Conservation (phyloP, 108 stramenopile genomes). For the Asterionellopsis glacialis region DNA sequence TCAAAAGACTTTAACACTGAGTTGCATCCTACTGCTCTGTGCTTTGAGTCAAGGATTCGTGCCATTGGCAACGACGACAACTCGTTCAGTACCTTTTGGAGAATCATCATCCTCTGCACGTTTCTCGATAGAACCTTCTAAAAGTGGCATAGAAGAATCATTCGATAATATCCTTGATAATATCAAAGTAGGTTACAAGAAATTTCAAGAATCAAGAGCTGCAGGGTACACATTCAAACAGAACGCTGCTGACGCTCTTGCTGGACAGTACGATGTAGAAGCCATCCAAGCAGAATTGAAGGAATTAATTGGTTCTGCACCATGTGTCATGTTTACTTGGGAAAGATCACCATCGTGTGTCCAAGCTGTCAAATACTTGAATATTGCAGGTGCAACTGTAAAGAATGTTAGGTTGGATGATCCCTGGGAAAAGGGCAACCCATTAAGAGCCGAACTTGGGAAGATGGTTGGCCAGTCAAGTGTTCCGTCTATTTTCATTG, state of each 20-base stretch:
- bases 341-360: slow-evolving; percentile 59
- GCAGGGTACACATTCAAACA: slow-evolving; percentile 53
- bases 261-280: slow-evolving; percentile 53
- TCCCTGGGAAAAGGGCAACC: slow-evolving; percentile 65
- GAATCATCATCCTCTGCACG: not conserved
- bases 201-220: slow-evolving; percentile 2
- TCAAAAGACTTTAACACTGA: too few relatives aligned
- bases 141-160: not conserved
- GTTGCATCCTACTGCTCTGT: too few relatives aligned
- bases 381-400: slow-evolving; percentile 20
- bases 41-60: too few relatives aligned
- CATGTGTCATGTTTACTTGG: slow-evolving; percentile 56
- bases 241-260: slow-evolving; percentile 40
- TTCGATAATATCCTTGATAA: not conserved
- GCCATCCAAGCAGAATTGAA: slow-evolving; percentile 33
- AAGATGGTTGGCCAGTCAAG: slow-evolving; percentile 46
- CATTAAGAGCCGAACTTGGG: slow-evolving; percentile 58
- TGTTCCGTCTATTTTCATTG: slow-evolving; percentile 61
- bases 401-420: slow-evolving; percentile 62
- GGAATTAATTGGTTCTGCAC: slow-evolving; percentile 41
- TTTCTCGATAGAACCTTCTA: not conserved
- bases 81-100: not conserved
- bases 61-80: too few relatives aligned
- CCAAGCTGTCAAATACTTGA: slow-evolving; percentile 53
- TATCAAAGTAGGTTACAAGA: not conserved